Evolutionary conservation across 73 alveolate species (phyloP).

Genomic region (Stentor coeruleus): DNA sequence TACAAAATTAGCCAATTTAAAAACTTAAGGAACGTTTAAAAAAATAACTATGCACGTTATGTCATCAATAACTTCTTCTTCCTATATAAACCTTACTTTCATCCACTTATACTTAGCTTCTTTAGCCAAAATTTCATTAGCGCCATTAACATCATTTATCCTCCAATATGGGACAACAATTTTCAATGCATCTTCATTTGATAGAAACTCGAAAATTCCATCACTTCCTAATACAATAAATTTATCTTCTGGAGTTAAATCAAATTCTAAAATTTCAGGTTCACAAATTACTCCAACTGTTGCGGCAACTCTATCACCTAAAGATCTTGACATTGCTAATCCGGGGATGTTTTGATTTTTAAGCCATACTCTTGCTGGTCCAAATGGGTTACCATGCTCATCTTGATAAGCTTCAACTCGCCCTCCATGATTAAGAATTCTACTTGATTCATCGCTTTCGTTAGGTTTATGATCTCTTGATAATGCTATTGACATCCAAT

Average conservation of each 20-base stretch:
- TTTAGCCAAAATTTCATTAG: no score
- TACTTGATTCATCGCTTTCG: constrained; percentile 44
- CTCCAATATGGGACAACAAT: no score
- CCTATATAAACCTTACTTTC: constrained; percentile 27
- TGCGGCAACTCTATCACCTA: constrained; percentile 90
- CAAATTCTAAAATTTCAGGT: constrained; percentile 43
- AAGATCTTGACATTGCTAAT: constrained; percentile 93
- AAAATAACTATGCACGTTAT: constrained; percentile 36
- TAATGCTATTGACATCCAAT: constrained; percentile 31
- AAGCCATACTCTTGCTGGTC: constrained; percentile 79
- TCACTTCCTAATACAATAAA: constrained; percentile 64
- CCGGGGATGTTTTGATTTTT: constrained; percentile 78
- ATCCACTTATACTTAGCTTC: constrained; percentile 32
- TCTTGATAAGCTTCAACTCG: constrained; percentile 71
- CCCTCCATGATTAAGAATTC: constrained; percentile 55
- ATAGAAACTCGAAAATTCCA: constrained; percentile 71
- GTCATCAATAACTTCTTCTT: constrained; percentile 56
- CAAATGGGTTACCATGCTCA: constrained; percentile 53
- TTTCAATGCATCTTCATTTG: constrained; percentile 31
- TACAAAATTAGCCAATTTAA: no score
- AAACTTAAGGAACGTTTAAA: constrained; percentile 8
- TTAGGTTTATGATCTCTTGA: constrained; percentile 62
- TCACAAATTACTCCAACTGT: constrained; percentile 80
- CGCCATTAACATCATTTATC: no score
- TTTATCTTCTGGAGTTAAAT: constrained; percentile 32